Conservation (phyloP, 768 basidiomycete genomes). For the Boletus barrowsii region DNA sequence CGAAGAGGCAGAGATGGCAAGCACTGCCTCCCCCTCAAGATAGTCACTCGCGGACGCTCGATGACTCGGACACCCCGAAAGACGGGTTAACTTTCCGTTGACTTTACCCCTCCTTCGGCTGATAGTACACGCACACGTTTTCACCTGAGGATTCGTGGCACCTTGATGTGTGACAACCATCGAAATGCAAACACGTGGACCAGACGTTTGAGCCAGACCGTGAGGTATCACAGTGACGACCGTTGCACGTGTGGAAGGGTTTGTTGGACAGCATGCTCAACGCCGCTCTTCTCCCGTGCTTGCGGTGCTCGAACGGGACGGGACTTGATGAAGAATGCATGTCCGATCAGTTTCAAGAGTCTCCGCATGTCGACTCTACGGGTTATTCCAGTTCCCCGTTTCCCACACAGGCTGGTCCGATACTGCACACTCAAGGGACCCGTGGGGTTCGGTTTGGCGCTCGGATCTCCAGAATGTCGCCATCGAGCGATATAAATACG, state of each 20-base stretch:
- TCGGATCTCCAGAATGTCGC: too few species aligned
- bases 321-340: background rate
- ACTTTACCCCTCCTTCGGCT: background rate
- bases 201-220: too few species aligned
- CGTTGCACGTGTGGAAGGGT: too few species aligned
- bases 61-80: background rate
- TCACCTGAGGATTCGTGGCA: background rate
- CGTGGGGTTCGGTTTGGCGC: too few species aligned
- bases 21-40: background rate
- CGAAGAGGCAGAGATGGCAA: conserved; percentile 1
- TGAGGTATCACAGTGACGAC: too few species aligned
- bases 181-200: background rate
- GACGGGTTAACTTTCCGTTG: conserved; percentile 8
- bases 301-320: background rate
- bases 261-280: background rate
- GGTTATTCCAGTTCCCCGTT: background rate
- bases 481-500: too few species aligned
- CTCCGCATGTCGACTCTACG: background rate
- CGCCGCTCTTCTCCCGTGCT: background rate
- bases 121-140: background rate
- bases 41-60: background rate
- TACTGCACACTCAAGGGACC: too few species aligned
- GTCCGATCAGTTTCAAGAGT: conserved; percentile 1
- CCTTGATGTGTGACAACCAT: background rate
- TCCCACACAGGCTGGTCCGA: background rate